Conservation (phyloP, 208 protist genomes). For the Trypanosoma brucei region DNA sequence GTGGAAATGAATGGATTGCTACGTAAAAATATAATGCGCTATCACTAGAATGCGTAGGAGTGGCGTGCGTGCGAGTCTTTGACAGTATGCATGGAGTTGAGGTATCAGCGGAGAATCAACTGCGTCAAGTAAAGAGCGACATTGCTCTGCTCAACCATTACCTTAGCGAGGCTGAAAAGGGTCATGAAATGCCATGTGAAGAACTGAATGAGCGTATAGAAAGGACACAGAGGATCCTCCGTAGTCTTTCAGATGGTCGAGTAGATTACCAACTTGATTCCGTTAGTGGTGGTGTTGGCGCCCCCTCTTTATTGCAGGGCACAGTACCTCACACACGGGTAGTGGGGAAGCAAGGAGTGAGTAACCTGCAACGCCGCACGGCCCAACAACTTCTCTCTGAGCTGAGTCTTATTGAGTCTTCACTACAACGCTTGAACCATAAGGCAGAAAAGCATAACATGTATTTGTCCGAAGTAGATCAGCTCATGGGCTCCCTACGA, state of each 20-base stretch:
- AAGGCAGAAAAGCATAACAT: slow-evolving; percentile 35
- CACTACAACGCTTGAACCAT: slow-evolving; percentile 32
- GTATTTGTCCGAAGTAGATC: slow-evolving; percentile 32
- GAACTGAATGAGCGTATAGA: slow-evolving; percentile 18
- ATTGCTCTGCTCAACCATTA: slow-evolving; percentile 33
- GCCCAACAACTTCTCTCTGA: slow-evolving; percentile 65
- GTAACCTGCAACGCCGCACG: slow-evolving; percentile 51
- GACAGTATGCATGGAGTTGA: background rate
- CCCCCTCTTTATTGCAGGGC: background rate
- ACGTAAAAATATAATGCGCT: too few relatives aligned
- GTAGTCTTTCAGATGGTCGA: slow-evolving; percentile 27
- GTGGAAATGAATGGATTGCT: too few relatives aligned
- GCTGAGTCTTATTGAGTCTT: slow-evolving; percentile 46
- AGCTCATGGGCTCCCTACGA: slow-evolving; percentile 44
- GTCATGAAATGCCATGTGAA: slow-evolving; percentile 24
- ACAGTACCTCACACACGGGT: slow-evolving; percentile 1
- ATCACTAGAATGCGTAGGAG: too few relatives aligned
- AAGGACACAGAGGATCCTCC: slow-evolving; percentile 20
- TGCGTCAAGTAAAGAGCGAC: slow-evolving; percentile 43
- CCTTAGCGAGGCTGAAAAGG: slow-evolving; percentile 43
- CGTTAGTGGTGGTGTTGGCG: background rate
- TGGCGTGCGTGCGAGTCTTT: slow-evolving; percentile 6
- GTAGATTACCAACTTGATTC: background rate
- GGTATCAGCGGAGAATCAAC: slow-evolving; percentile 35
- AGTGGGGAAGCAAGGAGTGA: slow-evolving; percentile 17